Conservation (phyloP, 805 yeast species). For the Metschnikowia gelsemii region DNA sequence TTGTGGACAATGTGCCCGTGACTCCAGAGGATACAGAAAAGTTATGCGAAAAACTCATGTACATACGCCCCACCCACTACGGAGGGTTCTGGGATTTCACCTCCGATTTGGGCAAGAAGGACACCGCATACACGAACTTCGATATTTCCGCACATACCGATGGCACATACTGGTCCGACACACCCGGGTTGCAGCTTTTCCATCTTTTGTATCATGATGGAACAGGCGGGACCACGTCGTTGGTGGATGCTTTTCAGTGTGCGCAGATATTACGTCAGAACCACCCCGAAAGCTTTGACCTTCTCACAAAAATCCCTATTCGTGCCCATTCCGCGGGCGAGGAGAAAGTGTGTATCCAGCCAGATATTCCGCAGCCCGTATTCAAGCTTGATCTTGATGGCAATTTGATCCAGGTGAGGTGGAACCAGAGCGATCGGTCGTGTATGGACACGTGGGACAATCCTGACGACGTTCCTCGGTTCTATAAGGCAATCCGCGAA, state of each 20-base stretch:
- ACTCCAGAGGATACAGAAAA: conserved; percentile 57
- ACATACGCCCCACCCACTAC: conserved; percentile 67
- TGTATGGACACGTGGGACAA: conserved; percentile 52
- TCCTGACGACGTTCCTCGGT: conserved; percentile 48
- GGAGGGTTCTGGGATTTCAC: conserved; percentile 85
- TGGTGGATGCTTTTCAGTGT: conserved; percentile 65
- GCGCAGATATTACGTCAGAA: conserved; percentile 48
- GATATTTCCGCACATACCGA: conserved; percentile 67
- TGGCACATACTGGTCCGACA: conserved; percentile 72
- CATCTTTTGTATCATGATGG: conserved; percentile 66
- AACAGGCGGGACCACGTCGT: conserved; percentile 63
- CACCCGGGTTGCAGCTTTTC: conserved; percentile 70
- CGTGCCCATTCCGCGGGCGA: conserved; percentile 81
- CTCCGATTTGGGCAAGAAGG: conserved; percentile 62
- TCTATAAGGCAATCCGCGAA: conserved; percentile 56
- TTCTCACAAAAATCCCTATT: conserved; percentile 49
- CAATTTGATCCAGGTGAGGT: conserved; percentile 58
- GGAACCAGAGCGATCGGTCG: conserved; percentile 72
- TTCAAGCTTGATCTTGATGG: conserved; percentile 54
- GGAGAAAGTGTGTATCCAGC: conserved; percentile 57
- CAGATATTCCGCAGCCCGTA: conserved; percentile 55
- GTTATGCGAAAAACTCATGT: conserved; percentile 56
- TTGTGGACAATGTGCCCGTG: conserved; percentile 60
- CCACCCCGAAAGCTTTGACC: conserved; percentile 51
- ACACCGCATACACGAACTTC: conserved; percentile 69